Conservation (phyloP, 2,329 filamentous ascomycete genomes). For the Rutstroemia sp. region DNA sequence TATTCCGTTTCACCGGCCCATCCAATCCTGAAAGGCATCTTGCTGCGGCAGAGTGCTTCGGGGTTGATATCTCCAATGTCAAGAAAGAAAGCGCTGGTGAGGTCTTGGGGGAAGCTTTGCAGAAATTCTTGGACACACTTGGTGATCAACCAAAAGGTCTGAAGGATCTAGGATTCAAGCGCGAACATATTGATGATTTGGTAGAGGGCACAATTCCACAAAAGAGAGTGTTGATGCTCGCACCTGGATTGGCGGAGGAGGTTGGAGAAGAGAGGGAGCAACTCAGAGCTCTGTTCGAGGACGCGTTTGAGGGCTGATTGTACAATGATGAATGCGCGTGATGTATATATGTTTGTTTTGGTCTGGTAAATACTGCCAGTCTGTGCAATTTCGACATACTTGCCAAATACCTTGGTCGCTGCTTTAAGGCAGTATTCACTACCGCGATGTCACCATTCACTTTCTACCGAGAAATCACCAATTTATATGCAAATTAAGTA, state of each 20-base stretch:
- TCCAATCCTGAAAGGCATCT: constrained; percentile 92
- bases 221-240: constrained; percentile 81
- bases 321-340: no score
- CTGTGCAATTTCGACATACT: no score
- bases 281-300: constrained; percentile 61
- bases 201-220: constrained; percentile 96
- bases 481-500: no score
- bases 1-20: constrained; percentile 86
- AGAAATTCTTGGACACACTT: constrained; percentile 70
- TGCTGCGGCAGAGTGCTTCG: constrained; percentile 81
- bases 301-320: constrained; percentile 35
- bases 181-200: constrained; percentile 67
- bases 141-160: constrained; percentile 88
- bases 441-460: no score
- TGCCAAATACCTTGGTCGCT: no score
- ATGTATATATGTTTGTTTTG: no score
- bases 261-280: constrained; percentile 65
- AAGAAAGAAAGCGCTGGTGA: constrained; percentile 87
- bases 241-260: constrained; percentile 70
- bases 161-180: constrained; percentile 72
- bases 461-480: no score
- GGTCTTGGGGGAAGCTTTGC: constrained; percentile 75
- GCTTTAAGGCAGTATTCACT: no score
- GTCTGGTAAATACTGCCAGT: no score
- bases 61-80: constrained; percentile 79